A percentile compares a stretch with the other conserved stretches of the same genome.
Evolutionary conservation across 23 red algal genomes (phyloP).

Genomic region (Cyanidioschyzon merolae): DNA sequence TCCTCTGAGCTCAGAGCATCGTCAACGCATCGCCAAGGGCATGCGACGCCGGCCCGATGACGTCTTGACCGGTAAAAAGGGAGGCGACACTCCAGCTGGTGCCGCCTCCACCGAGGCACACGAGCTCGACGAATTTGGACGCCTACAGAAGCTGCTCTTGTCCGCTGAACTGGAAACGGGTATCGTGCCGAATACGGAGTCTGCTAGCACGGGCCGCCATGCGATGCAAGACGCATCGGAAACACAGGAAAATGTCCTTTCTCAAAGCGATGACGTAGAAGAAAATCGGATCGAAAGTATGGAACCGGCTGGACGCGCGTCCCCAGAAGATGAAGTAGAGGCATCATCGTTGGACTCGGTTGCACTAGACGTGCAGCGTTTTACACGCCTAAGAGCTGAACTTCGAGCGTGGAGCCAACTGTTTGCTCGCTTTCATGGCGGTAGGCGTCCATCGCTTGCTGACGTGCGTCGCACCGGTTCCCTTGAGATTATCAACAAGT

Average conservation of each 20-base stretch:
- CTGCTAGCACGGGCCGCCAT: neutral
- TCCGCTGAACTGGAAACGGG: neutral
- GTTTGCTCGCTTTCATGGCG: neutral
- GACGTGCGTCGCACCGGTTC: constrained; percentile 57
- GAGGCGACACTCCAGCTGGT: neutral
- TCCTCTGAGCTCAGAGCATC: neutral
- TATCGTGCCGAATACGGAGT: neutral
- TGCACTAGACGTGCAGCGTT: neutral
- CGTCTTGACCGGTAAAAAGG: neutral
- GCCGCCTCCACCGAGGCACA: neutral
- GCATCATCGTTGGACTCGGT: neutral
- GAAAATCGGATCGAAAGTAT: neutral
- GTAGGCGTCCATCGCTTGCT: constrained; percentile 54
- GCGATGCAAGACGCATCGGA: neutral
- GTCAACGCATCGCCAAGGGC: neutral
- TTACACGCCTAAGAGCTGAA: neutral
- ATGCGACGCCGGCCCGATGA: neutral
- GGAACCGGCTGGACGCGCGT: neutral
- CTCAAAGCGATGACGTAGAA: neutral
- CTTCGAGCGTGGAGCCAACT: constrained; percentile 4
- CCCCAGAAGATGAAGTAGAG: neutral
- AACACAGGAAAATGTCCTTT: neutral
- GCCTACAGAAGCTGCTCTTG: neutral
- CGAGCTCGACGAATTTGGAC: neutral
- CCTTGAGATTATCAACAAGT: constrained; percentile 48